A percentile compares a stretch with the other conserved stretches of the same genome.
Evolutionary conservation across 1,284 basidiomycete genomes (phyloP).

Genomic region (Schizophyllum amplum): DNA sequence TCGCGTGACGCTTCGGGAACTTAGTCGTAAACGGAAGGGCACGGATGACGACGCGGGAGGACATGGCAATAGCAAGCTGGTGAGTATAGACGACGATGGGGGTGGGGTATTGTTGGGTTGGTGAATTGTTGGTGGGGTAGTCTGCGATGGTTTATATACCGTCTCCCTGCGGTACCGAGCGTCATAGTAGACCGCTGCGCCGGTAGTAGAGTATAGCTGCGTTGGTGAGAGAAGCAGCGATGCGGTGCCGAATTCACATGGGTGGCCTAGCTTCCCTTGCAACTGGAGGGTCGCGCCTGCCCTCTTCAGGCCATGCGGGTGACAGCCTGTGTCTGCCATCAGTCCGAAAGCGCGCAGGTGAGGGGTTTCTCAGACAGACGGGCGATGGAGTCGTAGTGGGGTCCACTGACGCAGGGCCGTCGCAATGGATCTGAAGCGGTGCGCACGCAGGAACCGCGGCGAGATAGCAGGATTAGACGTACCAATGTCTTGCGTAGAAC

Average conservation of each 20-base stretch:
- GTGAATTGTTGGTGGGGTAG: neutral
- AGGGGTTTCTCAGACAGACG: too few relatives aligned
- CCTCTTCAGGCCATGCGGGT: neutral
- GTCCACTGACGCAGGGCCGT: neutral
- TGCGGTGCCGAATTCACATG: neutral
- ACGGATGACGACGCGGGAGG: constrained; percentile 18
- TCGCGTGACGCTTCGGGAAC: constrained; percentile 18
- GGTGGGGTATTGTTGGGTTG: neutral
- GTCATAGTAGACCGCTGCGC: neutral
- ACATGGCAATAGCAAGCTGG: constrained; percentile 1
- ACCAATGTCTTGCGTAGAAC: neutral
- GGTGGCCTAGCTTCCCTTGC: neutral
- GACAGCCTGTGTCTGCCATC: neutral
- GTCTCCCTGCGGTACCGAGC: neutral
- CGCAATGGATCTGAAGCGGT: neutral
- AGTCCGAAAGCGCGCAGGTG: neutral
- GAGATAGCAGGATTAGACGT: neutral
- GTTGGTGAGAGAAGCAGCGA: too few relatives aligned
- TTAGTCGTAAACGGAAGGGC: constrained; percentile 33
- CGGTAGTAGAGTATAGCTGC: neutral
- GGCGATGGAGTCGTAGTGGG: neutral
- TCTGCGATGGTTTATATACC: neutral
- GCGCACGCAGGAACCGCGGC: neutral
- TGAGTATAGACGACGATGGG: neutral
- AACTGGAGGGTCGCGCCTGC: neutral